Conservation (phyloP, 495 filamentous ascomycete species). For the Chaetomium cochliodes region DNA sequence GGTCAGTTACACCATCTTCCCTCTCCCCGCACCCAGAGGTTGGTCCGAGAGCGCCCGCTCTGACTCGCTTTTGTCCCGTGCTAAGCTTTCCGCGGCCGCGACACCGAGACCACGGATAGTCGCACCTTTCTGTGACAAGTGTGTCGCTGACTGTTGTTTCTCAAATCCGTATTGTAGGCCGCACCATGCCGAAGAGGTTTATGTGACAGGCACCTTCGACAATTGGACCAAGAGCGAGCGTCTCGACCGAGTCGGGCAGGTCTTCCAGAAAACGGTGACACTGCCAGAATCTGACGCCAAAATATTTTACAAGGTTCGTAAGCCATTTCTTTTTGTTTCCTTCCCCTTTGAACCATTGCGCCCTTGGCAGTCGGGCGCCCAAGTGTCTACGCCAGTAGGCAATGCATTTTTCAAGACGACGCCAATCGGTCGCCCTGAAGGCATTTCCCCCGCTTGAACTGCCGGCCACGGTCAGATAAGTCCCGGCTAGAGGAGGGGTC, state of each 20-base stretch:
- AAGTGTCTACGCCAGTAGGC: background rate
- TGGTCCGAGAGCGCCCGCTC: background rate
- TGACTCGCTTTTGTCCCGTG: background rate
- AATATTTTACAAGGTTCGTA: conserved; percentile 77
- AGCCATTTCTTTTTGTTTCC: conserved; percentile 25
- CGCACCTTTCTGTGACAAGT: conserved; percentile 4
- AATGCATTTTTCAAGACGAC: background rate
- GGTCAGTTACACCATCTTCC: conserved; percentile 40
- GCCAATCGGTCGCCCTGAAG: background rate
- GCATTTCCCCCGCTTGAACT: background rate
- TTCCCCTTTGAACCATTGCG: background rate
- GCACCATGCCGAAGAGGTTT: conserved; percentile 77
- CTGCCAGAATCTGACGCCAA: conserved; percentile 63
- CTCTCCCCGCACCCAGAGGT: conserved; percentile 9
- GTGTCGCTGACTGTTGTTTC: conserved; percentile 25
- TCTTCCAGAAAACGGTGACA: conserved; percentile 74
- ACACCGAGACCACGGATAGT: conserved; percentile 23
- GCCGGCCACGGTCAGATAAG: background rate
- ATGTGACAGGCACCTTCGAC: conserved; percentile 94
- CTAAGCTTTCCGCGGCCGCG: conserved; percentile 10
- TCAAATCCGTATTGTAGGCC: conserved; percentile 52
- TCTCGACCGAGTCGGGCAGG: conserved; percentile 68
- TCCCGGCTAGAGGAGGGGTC: background rate
- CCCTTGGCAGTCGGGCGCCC: background rate
- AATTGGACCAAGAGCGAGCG: conserved; percentile 83